Percentiles rank a stretch among this genome's conserved stretches.
Evolutionary conservation across 1,284 basidiomycete species (phyloP).

Genomic region (Apiotrichum sp.): DNA sequence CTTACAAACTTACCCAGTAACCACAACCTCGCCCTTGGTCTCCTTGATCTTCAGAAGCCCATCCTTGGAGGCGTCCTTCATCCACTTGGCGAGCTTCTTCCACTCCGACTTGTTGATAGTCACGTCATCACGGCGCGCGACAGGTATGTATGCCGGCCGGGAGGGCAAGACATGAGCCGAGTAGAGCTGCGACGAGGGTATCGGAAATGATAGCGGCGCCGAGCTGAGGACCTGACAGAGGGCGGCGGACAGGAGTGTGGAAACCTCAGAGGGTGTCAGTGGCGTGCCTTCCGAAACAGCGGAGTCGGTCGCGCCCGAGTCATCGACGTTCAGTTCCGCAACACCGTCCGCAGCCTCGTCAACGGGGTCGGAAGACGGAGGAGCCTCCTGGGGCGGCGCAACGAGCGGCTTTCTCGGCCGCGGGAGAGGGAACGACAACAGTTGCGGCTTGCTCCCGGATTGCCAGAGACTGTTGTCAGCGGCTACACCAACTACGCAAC

Average conservation of each 20-base stretch:
- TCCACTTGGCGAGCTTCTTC: constrained; percentile 73
- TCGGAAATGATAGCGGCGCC: constrained; percentile 59
- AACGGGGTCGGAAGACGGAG: not conserved
- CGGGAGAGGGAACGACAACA: constrained; percentile 26
- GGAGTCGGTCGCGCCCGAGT: constrained; percentile 13
- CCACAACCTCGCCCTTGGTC: constrained; percentile 53
- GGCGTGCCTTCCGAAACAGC: constrained; percentile 13
- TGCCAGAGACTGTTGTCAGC: constrained; percentile 39
- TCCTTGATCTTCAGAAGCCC: constrained; percentile 67
- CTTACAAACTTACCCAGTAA: constrained; percentile 21
- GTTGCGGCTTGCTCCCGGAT: constrained; percentile 29
- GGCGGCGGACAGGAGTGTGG: constrained; percentile 57
- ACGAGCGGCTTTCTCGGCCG: constrained; percentile 24
- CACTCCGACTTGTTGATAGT: constrained; percentile 50
- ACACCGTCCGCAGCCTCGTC: not conserved
- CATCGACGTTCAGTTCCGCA: not conserved
- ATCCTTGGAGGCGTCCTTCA: constrained; percentile 67
- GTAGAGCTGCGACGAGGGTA: constrained; percentile 69
- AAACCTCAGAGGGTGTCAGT: constrained; percentile 50
- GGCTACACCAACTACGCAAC: constrained; percentile 4
- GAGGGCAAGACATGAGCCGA: constrained; percentile 68
- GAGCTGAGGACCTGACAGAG: constrained; percentile 59
- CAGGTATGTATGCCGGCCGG: constrained; percentile 58
- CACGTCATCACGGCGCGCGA: constrained; percentile 59
- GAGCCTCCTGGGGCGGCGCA: constrained; percentile 10